Evolutionary conservation across 2,329 filamentous ascomycete species (phyloP).

Genomic region (Fusarium miscanthi): DNA sequence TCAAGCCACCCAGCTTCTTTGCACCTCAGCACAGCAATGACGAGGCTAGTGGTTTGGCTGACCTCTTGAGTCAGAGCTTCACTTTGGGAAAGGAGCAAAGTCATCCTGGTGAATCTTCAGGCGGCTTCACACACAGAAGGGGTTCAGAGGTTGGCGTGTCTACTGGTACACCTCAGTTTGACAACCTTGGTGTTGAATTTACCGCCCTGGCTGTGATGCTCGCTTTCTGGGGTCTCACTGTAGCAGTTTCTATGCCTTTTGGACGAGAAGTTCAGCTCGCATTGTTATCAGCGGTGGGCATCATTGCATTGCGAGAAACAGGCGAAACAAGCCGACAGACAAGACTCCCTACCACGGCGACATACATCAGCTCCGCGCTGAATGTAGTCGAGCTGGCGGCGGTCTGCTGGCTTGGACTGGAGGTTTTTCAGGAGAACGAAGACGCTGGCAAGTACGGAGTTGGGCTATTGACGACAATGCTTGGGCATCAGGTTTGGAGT

Average conservation of each 20-base stretch:
- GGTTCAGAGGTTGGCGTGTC: not conserved
- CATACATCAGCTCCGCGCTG: conserved; percentile 43
- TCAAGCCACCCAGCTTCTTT: conserved; percentile 72
- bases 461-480: conserved; percentile 47
- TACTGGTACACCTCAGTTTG: not conserved
- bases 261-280: conserved; percentile 44
- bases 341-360: conserved; percentile 32
- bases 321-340: conserved; percentile 42
- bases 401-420: conserved; percentile 50
- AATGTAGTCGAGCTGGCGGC: conserved; percentile 49
- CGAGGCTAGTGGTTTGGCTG: conserved; percentile 57
- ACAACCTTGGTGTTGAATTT: conserved; percentile 35
- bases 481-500: conserved; percentile 49
- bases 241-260: conserved; percentile 38
- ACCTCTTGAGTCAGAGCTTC: conserved; percentile 59
- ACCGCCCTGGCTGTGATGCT: conserved; percentile 39
- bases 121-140: not conserved
- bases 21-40: conserved; percentile 57
- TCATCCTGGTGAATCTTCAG: not conserved
- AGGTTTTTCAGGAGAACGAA: conserved; percentile 44
- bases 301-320: conserved; percentile 46
- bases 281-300: conserved; percentile 44
- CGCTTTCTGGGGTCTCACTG: conserved; percentile 43
- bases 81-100: conserved; percentile 50
- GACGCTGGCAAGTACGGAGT: conserved; percentile 45